phyloP scores from a whole-genome alignment of 1,139 yeast genomes.

The Zygosaccharomyces sapae region DNA sequence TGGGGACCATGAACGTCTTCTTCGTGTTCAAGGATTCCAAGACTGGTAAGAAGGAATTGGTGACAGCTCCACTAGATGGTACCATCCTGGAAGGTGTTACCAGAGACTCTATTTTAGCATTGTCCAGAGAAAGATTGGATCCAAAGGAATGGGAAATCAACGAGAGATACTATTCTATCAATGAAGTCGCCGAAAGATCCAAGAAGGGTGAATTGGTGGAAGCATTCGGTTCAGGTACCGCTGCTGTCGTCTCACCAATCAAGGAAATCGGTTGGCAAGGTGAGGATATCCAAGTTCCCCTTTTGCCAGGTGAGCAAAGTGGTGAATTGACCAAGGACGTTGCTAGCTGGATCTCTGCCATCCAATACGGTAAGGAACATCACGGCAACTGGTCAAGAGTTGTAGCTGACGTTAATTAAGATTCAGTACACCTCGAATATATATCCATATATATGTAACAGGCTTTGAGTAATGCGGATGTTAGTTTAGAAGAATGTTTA shows the following conservation, averaged over 20 bases:
- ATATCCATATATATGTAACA: too few species aligned
- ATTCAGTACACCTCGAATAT: too few species aligned
- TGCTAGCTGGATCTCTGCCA: slow-evolving; percentile 77
- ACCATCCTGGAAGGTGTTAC: slow-evolving; percentile 96
- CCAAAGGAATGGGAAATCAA: slow-evolving; percentile 70
- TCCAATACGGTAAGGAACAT: slow-evolving; percentile 81
- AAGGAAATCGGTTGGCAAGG: slow-evolving; percentile 79
- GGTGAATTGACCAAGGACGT: slow-evolving; percentile 77
- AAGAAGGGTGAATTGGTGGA: slow-evolving; percentile 78
- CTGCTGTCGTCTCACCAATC: slow-evolving; percentile 94
- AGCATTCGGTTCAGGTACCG: slow-evolving; percentile 97
- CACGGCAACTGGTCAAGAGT: slow-evolving; percentile 44
- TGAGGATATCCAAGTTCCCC: slow-evolving; percentile 67
- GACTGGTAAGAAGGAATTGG: slow-evolving; percentile 84
- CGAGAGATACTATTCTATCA: slow-evolving; percentile 79
- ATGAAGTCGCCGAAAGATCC: slow-evolving; percentile 75
- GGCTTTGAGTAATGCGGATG: too few species aligned
- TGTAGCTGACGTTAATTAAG: slow-evolving; percentile 34
- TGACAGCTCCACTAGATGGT: slow-evolving; percentile 95
- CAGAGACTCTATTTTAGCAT: slow-evolving; percentile 76
- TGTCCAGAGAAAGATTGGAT: slow-evolving; percentile 71
- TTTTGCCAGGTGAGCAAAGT: slow-evolving; percentile 67
- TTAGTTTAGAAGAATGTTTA: too few species aligned
- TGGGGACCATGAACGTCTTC: slow-evolving; percentile 95
- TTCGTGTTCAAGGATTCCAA: slow-evolving; percentile 66